Evolutionary conservation across 345 rosid species (phyloP), one percentile per base, ranked within the genome.

Genomic region (Gossypium mustelinum): DNA sequence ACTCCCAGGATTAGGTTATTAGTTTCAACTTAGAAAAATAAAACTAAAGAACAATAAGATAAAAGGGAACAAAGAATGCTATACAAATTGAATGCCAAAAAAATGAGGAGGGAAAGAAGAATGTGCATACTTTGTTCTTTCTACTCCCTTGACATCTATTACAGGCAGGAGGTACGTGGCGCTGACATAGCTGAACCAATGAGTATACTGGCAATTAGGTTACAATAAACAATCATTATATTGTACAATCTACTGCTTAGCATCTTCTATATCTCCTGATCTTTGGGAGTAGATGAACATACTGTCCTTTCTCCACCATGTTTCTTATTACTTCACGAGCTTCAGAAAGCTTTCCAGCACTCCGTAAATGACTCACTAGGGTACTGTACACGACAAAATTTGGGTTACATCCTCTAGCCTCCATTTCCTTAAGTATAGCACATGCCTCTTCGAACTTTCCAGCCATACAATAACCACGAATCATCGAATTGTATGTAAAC

Each of bases 321-420:
- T 80, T 82, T 78, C 79, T 89, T 78, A 92, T 89, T 73, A 94
- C 78, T 75, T 84, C 81, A 70, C 80, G 87, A 79, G 97, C 97
- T 72, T 90, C 89, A 71, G 85, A 69, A 75, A 88, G 87, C 83
- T 79, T 92, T 76, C 98, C 97, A 54, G 95, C 94, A 70, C 82
- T 85, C 64, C 86, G 83, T 64, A 94, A 81, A 89, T 86, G 78
- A 66, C 87, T 84, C 75, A 92, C 92, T 78, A 92, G 80, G 64
- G 97, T 94, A 78, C 88, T 88, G 79, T 94, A 92, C 82, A 94
- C 95, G 44, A 82, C 84, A 75, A 89, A 91, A 86, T 88, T 92
- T 58, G 98, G 98, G 78, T 82, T 84, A 78, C 97, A 89, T 24
- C 95, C 95, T 79, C 94, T 87, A 14, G 83, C 79, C 84, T 89